Evolutionary conservation across 2,329 filamentous ascomycete species (phyloP).

Genomic region (Exophiala lecanii-corni): DNA sequence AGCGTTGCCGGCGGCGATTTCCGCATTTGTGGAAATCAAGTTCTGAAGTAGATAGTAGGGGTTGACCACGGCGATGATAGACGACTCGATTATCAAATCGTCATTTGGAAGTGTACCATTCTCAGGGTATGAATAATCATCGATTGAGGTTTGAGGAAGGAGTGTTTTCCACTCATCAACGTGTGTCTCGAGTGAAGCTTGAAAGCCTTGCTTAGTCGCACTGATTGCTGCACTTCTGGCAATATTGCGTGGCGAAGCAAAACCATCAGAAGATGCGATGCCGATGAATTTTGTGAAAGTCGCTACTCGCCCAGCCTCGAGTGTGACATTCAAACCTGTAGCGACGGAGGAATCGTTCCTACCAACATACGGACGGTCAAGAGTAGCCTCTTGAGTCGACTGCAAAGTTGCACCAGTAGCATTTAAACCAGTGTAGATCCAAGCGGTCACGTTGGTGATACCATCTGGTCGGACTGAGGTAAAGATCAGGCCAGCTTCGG

Average conservation of each 20-base stretch:
- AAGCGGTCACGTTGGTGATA: conserved; percentile 59
- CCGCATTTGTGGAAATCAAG: conserved; percentile 50
- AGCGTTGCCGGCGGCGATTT: conserved; percentile 42
- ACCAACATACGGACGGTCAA: conserved; percentile 48
- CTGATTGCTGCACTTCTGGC: conserved; percentile 53
- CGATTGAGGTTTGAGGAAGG: conserved; percentile 58
- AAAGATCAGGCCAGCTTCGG: conserved; percentile 56
- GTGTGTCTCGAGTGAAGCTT: conserved; percentile 53
- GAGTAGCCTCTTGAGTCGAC: conserved; percentile 33
- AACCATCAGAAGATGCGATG: conserved; percentile 64
- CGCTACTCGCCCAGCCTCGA: conserved; percentile 50
- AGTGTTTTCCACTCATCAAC: conserved; percentile 58
- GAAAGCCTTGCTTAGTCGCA: conserved; percentile 52
- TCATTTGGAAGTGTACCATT: conserved; percentile 56
- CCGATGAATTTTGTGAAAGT: conserved; percentile 65
- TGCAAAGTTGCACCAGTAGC: conserved; percentile 39
- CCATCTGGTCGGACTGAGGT: conserved; percentile 61
- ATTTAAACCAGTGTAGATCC: conserved; percentile 46
- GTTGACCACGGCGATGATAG: conserved; percentile 45
- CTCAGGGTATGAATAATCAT: conserved; percentile 55
- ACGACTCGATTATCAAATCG: conserved; percentile 50
- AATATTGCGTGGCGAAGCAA: conserved; percentile 50
- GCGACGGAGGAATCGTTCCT: conserved; percentile 61
- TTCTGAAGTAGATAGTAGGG: conserved; percentile 47
- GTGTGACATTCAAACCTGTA: conserved; percentile 52